A percentile compares a stretch with the other conserved stretches of the same genome.
Conservation (phyloP, 192 early-diverging fungal species). For the Fimicolochytrium jonesii region DNA sequence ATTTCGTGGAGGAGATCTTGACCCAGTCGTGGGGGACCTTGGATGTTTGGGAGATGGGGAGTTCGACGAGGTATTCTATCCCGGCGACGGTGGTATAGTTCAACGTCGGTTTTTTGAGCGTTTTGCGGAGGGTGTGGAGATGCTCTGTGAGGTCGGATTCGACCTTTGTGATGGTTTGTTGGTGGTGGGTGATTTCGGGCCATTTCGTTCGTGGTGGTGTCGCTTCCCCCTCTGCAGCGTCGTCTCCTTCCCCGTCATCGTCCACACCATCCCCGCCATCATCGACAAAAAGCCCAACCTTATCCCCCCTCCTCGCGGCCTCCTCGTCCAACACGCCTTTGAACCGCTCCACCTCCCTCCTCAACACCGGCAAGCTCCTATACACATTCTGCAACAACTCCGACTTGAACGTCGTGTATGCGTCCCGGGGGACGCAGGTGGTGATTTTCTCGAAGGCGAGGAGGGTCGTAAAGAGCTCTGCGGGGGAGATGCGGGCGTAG, state of each 20-base stretch:
- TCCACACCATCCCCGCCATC: too few species aligned
- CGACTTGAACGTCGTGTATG: slow-evolving; percentile 18
- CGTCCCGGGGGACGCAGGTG: slow-evolving; percentile 13
- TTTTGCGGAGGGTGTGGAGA: slow-evolving; percentile 43
- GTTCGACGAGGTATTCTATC: slow-evolving; percentile 74
- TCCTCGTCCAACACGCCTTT: slow-evolving; percentile 37
- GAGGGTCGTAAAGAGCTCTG: slow-evolving; percentile 54
- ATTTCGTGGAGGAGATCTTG: slow-evolving; percentile 61
- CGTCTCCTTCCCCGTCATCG: too few species aligned
- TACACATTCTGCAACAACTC: slow-evolving; percentile 33
- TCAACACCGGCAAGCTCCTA: slow-evolving; percentile 35
- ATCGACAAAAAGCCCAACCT: slow-evolving; percentile 51
- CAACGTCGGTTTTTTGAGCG: slow-evolving; percentile 42
- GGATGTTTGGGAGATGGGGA: slow-evolving; percentile 50
- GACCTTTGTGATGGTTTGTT: slow-evolving; percentile 50
- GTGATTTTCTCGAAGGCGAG: slow-evolving; percentile 43
- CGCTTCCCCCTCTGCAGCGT: too few species aligned
- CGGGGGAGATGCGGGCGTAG: slow-evolving; percentile 57
- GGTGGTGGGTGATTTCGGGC: slow-evolving; percentile 9
- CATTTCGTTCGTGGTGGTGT: too few species aligned
- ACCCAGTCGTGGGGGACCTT: slow-evolving; percentile 70
- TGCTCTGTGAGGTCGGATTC: slow-evolving; percentile 54
- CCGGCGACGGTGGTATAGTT: slow-evolving; percentile 63
- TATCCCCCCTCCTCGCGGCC: slow-evolving; percentile 47
- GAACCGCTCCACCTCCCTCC: slow-evolving; percentile 32